Percentiles rank a stretch among this genome's conserved stretches.
Evolutionary conservation across 805 yeast species (phyloP).

Genomic region (Candida easanensis): DNA sequence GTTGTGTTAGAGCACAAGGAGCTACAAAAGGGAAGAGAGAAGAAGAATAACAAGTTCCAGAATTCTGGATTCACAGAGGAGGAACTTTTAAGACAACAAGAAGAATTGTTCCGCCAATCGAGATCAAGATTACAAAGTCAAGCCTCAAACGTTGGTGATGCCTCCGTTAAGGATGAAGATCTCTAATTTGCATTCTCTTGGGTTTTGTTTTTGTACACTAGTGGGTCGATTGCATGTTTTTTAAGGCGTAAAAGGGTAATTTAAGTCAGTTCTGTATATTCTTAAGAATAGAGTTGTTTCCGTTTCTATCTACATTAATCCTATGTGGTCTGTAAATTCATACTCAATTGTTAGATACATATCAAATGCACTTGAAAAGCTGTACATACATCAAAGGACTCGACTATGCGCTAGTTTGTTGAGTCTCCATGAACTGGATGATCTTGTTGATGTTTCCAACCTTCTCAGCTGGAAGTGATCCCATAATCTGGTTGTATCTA

Average conservation of each 20-base stretch:
- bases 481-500: slow-evolving; percentile 38
- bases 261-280: too few species aligned
- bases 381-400: too few species aligned
- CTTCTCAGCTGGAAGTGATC: slow-evolving; percentile 30
- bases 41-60: slow-evolving; percentile 88
- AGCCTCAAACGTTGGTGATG: slow-evolving; percentile 1
- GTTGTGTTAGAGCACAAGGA: slow-evolving; percentile 87
- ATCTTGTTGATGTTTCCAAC: slow-evolving; percentile 12
- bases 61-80: slow-evolving; percentile 91
- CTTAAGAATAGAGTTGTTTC: not conserved
- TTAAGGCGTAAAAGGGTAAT: too few species aligned
- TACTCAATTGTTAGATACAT: too few species aligned
- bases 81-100: slow-evolving; percentile 88
- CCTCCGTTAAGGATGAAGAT: slow-evolving; percentile 8
- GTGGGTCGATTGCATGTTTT: not conserved
- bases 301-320: not conserved
- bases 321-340: too few species aligned
- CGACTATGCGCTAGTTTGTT: too few species aligned
- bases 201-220: slow-evolving; percentile 5
- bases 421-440: slow-evolving; percentile 3
- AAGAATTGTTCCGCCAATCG: slow-evolving; percentile 81
- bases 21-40: slow-evolving; percentile 81
- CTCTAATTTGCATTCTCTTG: not conserved
- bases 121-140: slow-evolving; percentile 56
- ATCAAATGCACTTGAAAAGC: too few species aligned